Conservation (phyloP, 2,329 filamentous ascomycete genomes). For the Calonectria ilicicola region DNA sequence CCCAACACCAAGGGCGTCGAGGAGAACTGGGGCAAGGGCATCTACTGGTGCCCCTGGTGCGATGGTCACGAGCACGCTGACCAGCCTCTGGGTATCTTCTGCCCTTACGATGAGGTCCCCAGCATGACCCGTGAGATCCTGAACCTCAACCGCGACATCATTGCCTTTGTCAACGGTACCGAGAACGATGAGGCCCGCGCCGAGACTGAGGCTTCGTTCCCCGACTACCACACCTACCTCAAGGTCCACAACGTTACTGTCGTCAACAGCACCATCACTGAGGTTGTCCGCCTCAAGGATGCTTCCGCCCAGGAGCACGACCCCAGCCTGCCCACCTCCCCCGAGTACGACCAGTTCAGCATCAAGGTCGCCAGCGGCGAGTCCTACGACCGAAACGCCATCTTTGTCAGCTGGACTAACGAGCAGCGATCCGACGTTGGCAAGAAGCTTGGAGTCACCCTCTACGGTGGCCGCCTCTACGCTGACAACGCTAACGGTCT, state of each 20-base stretch:
- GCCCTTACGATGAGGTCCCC: slow-evolving; percentile 56
- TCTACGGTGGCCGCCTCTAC: slow-evolving; percentile 58
- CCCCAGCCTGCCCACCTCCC: slow-evolving; percentile 55
- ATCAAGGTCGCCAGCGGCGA: slow-evolving; percentile 63
- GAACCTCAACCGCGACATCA: slow-evolving; percentile 66
- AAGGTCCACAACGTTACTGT: slow-evolving; percentile 62
- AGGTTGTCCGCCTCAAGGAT: slow-evolving; percentile 59
- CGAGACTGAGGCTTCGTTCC: slow-evolving; percentile 50
- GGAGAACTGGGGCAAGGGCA: slow-evolving; percentile 69
- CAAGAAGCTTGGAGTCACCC: slow-evolving; percentile 57
- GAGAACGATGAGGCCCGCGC: slow-evolving; percentile 58
- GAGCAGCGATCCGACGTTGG: slow-evolving; percentile 63
- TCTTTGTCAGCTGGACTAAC: slow-evolving; percentile 62
- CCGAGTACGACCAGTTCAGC: slow-evolving; percentile 67
- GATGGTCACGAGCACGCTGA: slow-evolving; percentile 72
- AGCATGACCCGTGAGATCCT: slow-evolving; percentile 62
- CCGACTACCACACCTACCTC: slow-evolving; percentile 62
- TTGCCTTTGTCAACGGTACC: slow-evolving; percentile 71
- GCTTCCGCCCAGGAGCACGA: slow-evolving; percentile 52
- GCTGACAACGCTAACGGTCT: slow-evolving; percentile 56
- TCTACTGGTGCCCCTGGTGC: slow-evolving; percentile 75
- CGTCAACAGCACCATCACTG: slow-evolving; percentile 66
- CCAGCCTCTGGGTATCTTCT: slow-evolving; percentile 67
- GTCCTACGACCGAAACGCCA: slow-evolving; percentile 60
- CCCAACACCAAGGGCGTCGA: slow-evolving; percentile 65